Evolutionary conservation across 768 basidiomycete species (phyloP), one percentile per base, ranked within the genome.

Genomic region (Mycena vulgaris): DNA sequence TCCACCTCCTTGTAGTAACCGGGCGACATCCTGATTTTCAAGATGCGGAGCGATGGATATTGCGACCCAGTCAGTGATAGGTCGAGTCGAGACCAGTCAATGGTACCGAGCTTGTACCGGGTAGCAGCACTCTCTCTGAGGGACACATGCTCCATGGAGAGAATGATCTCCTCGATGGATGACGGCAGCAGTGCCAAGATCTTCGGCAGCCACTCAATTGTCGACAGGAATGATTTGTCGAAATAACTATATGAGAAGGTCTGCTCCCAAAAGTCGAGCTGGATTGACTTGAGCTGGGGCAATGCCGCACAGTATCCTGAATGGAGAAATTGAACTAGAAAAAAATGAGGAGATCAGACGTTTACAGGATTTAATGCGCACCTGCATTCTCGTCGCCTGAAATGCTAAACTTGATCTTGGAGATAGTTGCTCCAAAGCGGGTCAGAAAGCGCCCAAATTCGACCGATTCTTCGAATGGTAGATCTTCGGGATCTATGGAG

Each of bases 201-300:
- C n/a, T n/a, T n/a, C n/a, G n/a, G n/a, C n/a, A n/a, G n/a, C n/a
- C n/a, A n/a, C n/a, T n/a, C n/a, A n/a, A n/a, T n/a, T n/a, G n/a
- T n/a, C n/a, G n/a, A n/a, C n/a, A n/a, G n/a, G n/a, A n/a, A 57
- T 57, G 56, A 37, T n/a, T 57, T 25, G 56, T 57, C 35, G 35
- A 37, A 21, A 57, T 3, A 40, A 35, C 56, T 57, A 57, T 57
- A 39, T 37, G 56, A 4, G 28, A 30, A 39, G 8, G 37, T 39
- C 8, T 19, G 8, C 11, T 19, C 11, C 37, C 37, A 39, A 39
- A 16, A 39, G 37, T 39, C 47, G 47, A 48, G 47, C 47, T 48
- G 11, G 23, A 48, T 25, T 10, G 47, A 21, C 47, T 48, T 48
- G 47, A 48, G 47, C 21, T 48, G 9, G 11, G 47, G 47, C 47